phyloP scores from a whole-genome alignment of 208 protist genomes.

The Acanthamoeba castellanii region DNA sequence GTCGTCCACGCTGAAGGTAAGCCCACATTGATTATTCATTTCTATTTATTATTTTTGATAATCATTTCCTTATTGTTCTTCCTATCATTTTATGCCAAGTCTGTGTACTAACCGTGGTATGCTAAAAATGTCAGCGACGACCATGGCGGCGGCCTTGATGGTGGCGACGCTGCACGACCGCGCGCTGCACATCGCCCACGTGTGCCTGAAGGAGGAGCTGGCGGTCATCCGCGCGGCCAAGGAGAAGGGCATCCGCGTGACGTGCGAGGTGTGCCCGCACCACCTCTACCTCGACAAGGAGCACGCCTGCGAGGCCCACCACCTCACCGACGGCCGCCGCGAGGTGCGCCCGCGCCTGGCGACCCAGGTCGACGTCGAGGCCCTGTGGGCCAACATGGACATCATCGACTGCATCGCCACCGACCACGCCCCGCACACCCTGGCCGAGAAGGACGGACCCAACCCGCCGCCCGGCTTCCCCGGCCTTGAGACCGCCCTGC shows the following conservation, averaged over 20 bases:
- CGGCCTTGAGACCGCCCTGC: conserved; percentile 93
- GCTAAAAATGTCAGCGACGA: conserved; percentile 22
- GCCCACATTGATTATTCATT: not conserved
- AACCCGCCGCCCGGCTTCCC: conserved; percentile 95
- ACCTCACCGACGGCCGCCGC: conserved; percentile 4
- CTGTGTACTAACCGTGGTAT: not conserved
- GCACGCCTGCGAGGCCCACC: not conserved
- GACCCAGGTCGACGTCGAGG: conserved; percentile 89
- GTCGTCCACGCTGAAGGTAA: conserved; percentile 81
- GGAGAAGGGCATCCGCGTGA: conserved; percentile 88
- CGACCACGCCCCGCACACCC: conserved; percentile 95
- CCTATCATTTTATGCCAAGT: not conserved
- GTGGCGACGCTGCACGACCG: conserved; percentile 79
- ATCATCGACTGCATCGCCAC: conserved; percentile 95
- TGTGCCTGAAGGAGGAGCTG: conserved; percentile 92
- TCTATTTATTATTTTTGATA: not conserved
- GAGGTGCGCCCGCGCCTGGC: conserved; percentile 93
- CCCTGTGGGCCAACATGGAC: conserved; percentile 93
- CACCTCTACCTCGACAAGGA: conserved; percentile 92
- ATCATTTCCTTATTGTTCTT: not conserved
- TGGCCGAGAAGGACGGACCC: conserved; percentile 91
- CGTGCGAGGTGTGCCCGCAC: conserved; percentile 94
- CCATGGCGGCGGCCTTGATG: conserved; percentile 80
- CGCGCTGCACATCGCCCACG: conserved; percentile 93
- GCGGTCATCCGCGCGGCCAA: conserved; percentile 90